Conservation (phyloP, 192 early-diverging fungal species). For the Funneliformis geosporum region DNA sequence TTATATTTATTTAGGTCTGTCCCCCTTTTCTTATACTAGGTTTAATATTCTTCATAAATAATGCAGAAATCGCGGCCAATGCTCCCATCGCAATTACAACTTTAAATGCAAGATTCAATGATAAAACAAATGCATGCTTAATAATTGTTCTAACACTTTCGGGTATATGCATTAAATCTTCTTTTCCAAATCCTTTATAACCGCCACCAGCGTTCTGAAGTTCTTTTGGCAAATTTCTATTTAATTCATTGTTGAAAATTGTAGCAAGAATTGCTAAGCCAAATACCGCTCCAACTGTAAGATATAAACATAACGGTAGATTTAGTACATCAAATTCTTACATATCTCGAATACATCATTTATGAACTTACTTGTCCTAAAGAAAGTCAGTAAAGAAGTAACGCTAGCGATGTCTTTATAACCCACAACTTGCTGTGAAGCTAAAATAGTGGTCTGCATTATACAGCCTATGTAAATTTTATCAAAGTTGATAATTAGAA, state of each 20-base stretch:
- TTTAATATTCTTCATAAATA: background rate
- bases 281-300: constrained; percentile 35
- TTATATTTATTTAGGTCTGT: background rate
- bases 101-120: background rate
- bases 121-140: background rate
- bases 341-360: background rate
- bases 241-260: constrained; percentile 39
- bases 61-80: background rate
- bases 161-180: background rate
- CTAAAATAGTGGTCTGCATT: constrained; percentile 70
- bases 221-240: background rate
- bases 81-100: background rate
- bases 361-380: constrained; percentile 48
- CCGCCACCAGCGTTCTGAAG: too few relatives aligned
- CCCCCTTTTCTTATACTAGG: background rate
- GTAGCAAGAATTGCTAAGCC: constrained; percentile 43
- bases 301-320: constrained; percentile 35
- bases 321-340: background rate
- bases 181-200: background rate
- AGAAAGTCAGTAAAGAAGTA: constrained; percentile 65
- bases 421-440: constrained; percentile 66
- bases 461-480: constrained; percentile 33
- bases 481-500: background rate
- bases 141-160: background rate
- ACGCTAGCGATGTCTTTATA: constrained; percentile 62